Base-by-base conservation (phyloP, 2,329 filamentous ascomycete species). In the Talaromyces marneffei region DNA sequence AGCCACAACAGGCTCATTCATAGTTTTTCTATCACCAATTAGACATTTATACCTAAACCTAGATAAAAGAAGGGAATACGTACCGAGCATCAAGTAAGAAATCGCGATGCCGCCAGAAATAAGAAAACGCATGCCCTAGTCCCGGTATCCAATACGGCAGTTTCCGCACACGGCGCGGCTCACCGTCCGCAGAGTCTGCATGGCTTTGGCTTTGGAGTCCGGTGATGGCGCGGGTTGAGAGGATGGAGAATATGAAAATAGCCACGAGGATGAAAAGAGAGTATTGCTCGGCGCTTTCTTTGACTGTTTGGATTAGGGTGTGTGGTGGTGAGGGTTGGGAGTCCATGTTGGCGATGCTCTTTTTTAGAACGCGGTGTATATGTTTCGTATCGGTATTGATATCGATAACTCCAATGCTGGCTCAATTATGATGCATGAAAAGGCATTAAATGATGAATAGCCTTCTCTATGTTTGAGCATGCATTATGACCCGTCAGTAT, bases 91-190 rank as follows among this genome's bases (percentile, higher is more conserved):
- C 72, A 40, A 72, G 71, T 63, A 83, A 68, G 65, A 82, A 80
- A 10, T 67, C 66, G 42, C 79, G 72, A 54, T 78, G 77, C 42
- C 79, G 69, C 67, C 79, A 75, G 20, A 78, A 70, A 65, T 85
- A 81, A 20, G 71, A 72, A 42, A 81, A 66, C 6, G 79, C 75
- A 74, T 87, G 83, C 40, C 83, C 82, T 8, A 87, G 37, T 57
- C 81, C 76, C 1, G 85, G 85, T 7, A 87, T 70, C 82, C 83
- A 87, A 71, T 87, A 87, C 29, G 83, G 83, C 23, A 81, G 65
- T 60, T 77, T 71, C 69, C 80, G 80, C 63, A 83, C 77, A 59
- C 72, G 72, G 65, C 69, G 69, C 42, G 70, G 58, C 37, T 68
- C 64, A n/a, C 67, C 66, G n/a, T 66, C 53, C 50, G 65, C 64